Conservation (phyloP, 2,329 filamentous ascomycete species). For the Fonsecaea multimorphosa region DNA sequence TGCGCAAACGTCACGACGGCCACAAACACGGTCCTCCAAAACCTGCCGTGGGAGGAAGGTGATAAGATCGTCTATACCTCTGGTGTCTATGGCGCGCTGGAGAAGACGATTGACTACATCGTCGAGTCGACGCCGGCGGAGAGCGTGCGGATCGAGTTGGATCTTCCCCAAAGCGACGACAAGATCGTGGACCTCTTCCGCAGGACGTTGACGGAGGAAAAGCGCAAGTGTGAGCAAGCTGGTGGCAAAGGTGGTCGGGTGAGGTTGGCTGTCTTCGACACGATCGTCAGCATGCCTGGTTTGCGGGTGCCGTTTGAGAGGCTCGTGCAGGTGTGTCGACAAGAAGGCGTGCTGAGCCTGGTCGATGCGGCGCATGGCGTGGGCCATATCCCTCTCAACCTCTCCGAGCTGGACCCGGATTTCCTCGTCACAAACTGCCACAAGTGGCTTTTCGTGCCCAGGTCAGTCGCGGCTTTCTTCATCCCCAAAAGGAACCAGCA, state of each 20-base stretch:
- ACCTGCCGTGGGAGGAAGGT: conserved; percentile 68
- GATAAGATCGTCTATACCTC: conserved; percentile 72
- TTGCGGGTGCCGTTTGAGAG: conserved; percentile 77
- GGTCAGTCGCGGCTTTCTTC: conserved; percentile 79
- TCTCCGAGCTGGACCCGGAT: conserved; percentile 72
- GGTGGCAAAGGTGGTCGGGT: conserved; percentile 60
- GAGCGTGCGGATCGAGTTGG: conserved; percentile 65
- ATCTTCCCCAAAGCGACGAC: conserved; percentile 72
- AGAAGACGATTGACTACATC: conserved; percentile 74
- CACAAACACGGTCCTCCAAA: conserved; percentile 77
- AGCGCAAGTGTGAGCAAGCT: conserved; percentile 60
- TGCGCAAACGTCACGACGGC: conserved; percentile 77
- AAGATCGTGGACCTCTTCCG: conserved; percentile 68
- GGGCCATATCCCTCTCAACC: conserved; percentile 75
- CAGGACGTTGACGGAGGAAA: conserved; percentile 31
- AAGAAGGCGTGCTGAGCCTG: conserved; percentile 71
- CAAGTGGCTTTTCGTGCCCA: conserved; percentile 84
- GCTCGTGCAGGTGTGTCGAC: conserved; percentile 67
- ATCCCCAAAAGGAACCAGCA: conserved; percentile 76
- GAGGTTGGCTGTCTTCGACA: conserved; percentile 74
- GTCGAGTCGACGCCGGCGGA: conserved; percentile 64
- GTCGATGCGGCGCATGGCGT: conserved; percentile 85
- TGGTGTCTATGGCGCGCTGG: conserved; percentile 78
- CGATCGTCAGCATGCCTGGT: conserved; percentile 77
- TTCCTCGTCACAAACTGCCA: conserved; percentile 87